These are phyloP conservation scores for Pyrenula massariospora DNA, from an alignment of 495 filamentous ascomycete genomes.

Conservation along the genomic window DNA sequence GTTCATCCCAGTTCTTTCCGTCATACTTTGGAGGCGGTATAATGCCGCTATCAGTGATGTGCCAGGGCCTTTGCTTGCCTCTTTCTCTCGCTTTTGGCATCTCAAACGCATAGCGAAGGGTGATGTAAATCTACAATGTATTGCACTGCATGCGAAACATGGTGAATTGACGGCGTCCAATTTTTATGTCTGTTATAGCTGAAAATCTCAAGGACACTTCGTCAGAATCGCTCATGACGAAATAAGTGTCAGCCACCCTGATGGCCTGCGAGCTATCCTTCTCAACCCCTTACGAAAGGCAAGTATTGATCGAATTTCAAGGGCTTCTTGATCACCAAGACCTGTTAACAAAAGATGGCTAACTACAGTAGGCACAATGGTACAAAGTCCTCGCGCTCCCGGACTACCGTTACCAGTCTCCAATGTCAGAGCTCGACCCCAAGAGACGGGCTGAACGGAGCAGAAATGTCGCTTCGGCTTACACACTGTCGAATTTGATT, in stretches of 20 bases:
- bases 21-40: conserved; percentile 8
- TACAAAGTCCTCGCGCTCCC: conserved; percentile 26
- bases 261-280: conserved; percentile 24
- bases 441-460: conserved; percentile 64
- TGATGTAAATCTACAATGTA: conserved; percentile 21
- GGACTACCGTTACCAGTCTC: conserved; percentile 49
- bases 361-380: conserved; percentile 45
- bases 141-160: conserved; percentile 9
- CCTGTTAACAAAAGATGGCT: conserved; percentile 70
- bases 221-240: conserved; percentile 37
- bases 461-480: conserved; percentile 57
- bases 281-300: conserved; percentile 17
- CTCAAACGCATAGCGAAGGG: conserved; percentile 25
- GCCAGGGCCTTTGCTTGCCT: conserved; percentile 28
- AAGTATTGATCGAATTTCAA: conserved; percentile 48
- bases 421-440: conserved; percentile 69
- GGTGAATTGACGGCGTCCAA: conserved; percentile 20
- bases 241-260: conserved; percentile 34
- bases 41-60: conserved; percentile 18
- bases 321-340: too few species aligned
- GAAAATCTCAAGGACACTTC: conserved; percentile 42
- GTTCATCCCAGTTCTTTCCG: not conserved
- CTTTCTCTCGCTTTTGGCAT: conserved; percentile 28
- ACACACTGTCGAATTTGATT: conserved; percentile 59
- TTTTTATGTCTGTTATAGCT: conserved; percentile 55